Evolutionary conservation across 2,329 filamentous ascomycete species (phyloP).

Genomic region (Myriosclerotinia duriaeana): DNA sequence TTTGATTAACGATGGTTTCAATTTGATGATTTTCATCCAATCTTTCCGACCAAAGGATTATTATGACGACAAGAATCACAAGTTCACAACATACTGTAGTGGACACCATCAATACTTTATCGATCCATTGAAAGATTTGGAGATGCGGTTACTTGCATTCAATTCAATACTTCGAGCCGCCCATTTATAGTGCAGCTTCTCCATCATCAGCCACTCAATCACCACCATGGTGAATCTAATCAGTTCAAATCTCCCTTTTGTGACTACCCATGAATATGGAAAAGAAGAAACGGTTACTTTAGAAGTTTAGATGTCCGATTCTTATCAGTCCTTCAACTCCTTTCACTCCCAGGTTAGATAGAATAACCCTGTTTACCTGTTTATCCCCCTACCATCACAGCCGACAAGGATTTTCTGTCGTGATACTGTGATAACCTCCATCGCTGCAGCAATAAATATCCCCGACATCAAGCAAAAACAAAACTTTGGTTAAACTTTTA

Average conservation of each 20-base stretch:
- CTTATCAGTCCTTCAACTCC: slow-evolving; percentile 10
- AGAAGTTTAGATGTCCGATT: neutral
- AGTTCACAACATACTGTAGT: too few relatives aligned
- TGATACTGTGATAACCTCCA: neutral
- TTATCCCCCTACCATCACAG: neutral
- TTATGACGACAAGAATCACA: slow-evolving; percentile 2
- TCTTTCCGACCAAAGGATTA: neutral
- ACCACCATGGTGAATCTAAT: too few relatives aligned
- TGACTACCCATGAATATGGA: slow-evolving; percentile 10
- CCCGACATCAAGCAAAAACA: slow-evolving; percentile 5
- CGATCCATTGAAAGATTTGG: neutral
- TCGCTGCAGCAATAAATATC: slow-evolving; percentile 1
- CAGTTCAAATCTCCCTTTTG: neutral
- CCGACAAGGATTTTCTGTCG: neutral
- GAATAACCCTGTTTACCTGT: neutral
- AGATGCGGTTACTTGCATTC: slow-evolving; percentile 8
- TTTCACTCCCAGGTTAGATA: too few relatives aligned
- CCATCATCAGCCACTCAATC: neutral
- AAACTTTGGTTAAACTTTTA: neutral
- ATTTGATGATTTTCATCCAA: neutral
- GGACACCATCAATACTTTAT: neutral
- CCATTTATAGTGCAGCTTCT: slow-evolving; percentile 4
- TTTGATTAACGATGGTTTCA: slow-evolving; percentile 20
- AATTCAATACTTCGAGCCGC: slow-evolving; percentile 6
- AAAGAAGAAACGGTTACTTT: neutral